Conservation (phyloP, 768 basidiomycete species). For the Trametes sanguinea region DNA sequence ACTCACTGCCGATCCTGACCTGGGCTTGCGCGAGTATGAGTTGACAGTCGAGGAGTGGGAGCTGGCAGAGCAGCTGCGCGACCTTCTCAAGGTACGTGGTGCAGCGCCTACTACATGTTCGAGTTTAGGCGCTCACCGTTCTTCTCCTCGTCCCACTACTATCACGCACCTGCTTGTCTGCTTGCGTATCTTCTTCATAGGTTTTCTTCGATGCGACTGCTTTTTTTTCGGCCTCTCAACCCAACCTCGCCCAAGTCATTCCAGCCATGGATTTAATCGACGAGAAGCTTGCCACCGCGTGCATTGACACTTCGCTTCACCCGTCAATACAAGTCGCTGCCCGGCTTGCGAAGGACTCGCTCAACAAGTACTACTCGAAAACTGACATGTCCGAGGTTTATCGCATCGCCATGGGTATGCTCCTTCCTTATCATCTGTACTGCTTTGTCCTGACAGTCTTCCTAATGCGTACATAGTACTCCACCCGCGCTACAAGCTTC, state of each 20-base stretch:
- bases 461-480: slow-evolving; percentile 6
- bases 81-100: not conserved
- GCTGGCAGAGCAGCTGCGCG: not conserved
- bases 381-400: slow-evolving; percentile 36
- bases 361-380: slow-evolving; percentile 38
- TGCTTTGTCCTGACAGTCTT: too few species aligned
- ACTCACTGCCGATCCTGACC: not conserved
- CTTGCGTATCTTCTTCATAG: too few species aligned
- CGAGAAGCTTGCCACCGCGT: slow-evolving; percentile 8
- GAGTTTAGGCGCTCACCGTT: too few species aligned
- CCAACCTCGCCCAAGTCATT: slow-evolving; percentile 2
- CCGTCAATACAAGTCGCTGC: slow-evolving; percentile 29
- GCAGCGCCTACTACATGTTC: too few species aligned
- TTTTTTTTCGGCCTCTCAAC: not conserved
- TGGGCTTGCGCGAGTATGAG: not conserved
- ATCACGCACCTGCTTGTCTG: too few species aligned
- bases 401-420: slow-evolving; percentile 38
- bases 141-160: too few species aligned
- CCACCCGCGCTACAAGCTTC: slow-evolving; percentile 16
- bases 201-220: not conserved
- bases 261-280: slow-evolving; percentile 3
- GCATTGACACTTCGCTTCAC: not conserved
- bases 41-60: slow-evolving; percentile 1
- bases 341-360: slow-evolving; percentile 29
- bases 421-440: not conserved